phyloP scores from a whole-genome alignment of 2,329 filamentous ascomycete genomes.

The Dothideomycetes sp. region DNA sequence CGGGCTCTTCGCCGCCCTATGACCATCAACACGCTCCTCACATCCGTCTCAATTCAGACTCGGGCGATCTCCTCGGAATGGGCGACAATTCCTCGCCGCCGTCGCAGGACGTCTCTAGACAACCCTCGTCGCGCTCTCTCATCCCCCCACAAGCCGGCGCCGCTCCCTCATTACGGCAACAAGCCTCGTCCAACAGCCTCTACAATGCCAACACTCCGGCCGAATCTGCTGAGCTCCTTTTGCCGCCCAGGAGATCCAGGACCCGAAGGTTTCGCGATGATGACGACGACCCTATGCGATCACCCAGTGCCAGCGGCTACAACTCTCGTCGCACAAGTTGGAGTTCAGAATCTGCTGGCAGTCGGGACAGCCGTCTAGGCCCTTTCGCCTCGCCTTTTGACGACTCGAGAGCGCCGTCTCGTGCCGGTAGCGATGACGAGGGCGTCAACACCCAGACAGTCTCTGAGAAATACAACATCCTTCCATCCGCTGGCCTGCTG shows the following conservation, averaged over 20 bases:
- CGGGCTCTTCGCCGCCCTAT: conserved; percentile 12
- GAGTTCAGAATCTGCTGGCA: conserved; percentile 46
- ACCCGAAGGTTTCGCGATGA: conserved; percentile 39
- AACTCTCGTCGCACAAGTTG: conserved; percentile 55
- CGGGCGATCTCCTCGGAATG: conserved; percentile 39
- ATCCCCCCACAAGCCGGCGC: conserved; percentile 29
- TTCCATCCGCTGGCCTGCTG: conserved; percentile 54
- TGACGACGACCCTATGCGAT: conserved; percentile 37
- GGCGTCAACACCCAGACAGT: conserved; percentile 62
- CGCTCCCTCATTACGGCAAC: conserved; percentile 20
- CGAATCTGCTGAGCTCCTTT: conserved; percentile 39
- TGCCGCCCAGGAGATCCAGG: conserved; percentile 37
- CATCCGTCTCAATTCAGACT: conserved; percentile 53
- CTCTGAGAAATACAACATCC: conserved; percentile 62
- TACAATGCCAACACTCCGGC: conserved; percentile 22
- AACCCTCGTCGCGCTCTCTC: conserved; percentile 33
- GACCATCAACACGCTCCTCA: conserved; percentile 37
- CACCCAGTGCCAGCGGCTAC: conserved; percentile 38
- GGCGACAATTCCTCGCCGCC: conserved; percentile 19
- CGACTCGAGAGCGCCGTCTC: conserved; percentile 47
- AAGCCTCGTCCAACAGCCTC: conserved; percentile 17
- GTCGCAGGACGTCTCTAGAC: conserved; percentile 27
- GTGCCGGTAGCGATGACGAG: conserved; percentile 53
- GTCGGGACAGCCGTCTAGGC: conserved; percentile 40
- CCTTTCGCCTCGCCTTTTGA: conserved; percentile 46